These are phyloP conservation scores for Colletotrichum lupini DNA, from an alignment of 2,329 filamentous ascomycete species.

Conservation along the genomic window DNA sequence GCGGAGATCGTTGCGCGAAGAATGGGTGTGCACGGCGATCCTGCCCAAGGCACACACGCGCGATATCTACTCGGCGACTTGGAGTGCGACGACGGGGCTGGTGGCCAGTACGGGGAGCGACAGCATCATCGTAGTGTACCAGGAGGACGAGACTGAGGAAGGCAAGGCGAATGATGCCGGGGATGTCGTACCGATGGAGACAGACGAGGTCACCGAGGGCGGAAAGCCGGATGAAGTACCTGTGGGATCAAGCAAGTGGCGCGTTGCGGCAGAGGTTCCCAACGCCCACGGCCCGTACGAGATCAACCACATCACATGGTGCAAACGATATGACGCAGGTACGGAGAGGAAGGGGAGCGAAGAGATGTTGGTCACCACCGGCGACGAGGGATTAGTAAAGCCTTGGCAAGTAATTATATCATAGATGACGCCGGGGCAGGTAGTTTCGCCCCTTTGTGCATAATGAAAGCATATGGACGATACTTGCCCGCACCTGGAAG, in stretches of 20 bases:
- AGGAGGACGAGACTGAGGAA: slow-evolving; percentile 59
- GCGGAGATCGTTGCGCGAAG: slow-evolving; percentile 79
- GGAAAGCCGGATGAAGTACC: slow-evolving; percentile 14
- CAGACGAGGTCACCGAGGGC: slow-evolving; percentile 29
- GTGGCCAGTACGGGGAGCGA: slow-evolving; percentile 93
- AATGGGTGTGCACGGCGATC: slow-evolving; percentile 82
- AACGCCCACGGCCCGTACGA: slow-evolving; percentile 93
- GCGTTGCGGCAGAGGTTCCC: slow-evolving; percentile 73
- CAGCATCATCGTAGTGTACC: slow-evolving; percentile 82
- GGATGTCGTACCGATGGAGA: background rate
- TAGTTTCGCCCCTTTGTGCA: background rate
- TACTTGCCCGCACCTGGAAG: background rate
- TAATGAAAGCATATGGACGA: background rate
- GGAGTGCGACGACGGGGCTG: slow-evolving; percentile 82
- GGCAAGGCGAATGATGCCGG: background rate
- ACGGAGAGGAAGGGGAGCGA: slow-evolving; percentile 68
- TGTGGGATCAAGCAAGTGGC: slow-evolving; percentile 66
- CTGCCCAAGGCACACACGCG: slow-evolving; percentile 81
- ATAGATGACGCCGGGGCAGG: background rate
- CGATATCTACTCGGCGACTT: slow-evolving; percentile 85
- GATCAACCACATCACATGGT: slow-evolving; percentile 93
- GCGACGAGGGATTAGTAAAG: slow-evolving; percentile 89
- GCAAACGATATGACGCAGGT: slow-evolving; percentile 77
- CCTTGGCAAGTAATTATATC: slow-evolving; percentile 74
- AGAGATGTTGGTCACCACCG: slow-evolving; percentile 90